phyloP scores from a whole-genome alignment of 2,329 filamentous ascomycete genomes.

The Nemania abortiva region DNA sequence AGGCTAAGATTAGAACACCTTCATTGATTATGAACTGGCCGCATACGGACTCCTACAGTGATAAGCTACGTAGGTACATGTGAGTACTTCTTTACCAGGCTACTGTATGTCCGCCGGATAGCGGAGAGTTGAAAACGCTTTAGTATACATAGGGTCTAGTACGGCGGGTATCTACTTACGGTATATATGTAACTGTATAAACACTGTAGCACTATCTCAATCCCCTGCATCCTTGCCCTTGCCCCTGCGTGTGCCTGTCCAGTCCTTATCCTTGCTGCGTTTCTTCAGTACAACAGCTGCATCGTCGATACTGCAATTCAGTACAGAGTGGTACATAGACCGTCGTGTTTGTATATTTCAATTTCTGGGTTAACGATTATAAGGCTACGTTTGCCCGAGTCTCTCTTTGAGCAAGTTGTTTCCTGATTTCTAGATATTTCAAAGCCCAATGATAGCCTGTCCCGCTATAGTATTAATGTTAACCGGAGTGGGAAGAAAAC shows the following conservation, averaged over 20 bases:
- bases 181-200: background rate
- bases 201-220: constrained; percentile 16
- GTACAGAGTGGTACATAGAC: no score
- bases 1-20: constrained; percentile 20
- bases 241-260: background rate
- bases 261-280: background rate
- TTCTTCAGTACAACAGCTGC: background rate
- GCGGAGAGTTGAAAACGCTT: background rate
- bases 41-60: background rate
- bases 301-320: no score
- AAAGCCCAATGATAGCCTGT: no score
- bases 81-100: background rate
- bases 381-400: background rate
- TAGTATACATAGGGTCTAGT: background rate
- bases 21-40: background rate
- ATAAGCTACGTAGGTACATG: constrained; percentile 12
- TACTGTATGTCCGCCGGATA: constrained; percentile 9
- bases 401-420: background rate
- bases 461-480: background rate
- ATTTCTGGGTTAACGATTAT: background rate
- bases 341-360: no score
- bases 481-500: background rate
- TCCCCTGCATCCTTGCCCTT: constrained; percentile 18
- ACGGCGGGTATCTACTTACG: background rate
- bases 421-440: no score